A percentile compares a stretch with the other conserved stretches of the same genome.
Conservation (phyloP, 2,329 filamentous ascomycete species). For the Ascochyta rabiei region DNA sequence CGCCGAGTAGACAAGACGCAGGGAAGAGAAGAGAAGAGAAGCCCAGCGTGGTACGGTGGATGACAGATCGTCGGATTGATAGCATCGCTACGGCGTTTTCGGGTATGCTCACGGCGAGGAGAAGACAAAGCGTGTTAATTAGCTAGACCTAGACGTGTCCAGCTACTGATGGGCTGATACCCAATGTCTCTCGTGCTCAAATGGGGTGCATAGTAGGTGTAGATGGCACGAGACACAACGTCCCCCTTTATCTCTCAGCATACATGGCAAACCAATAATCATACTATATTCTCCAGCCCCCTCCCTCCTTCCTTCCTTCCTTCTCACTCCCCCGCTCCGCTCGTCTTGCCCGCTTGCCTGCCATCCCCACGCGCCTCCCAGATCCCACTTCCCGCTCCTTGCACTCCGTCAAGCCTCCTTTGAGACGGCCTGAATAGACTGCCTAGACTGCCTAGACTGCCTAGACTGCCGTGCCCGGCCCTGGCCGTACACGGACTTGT, state of each 20-base stretch:
- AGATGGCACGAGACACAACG: not conserved
- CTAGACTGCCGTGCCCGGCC: too few relatives aligned
- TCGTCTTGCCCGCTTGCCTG: too few relatives aligned
- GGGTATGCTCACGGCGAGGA: not conserved
- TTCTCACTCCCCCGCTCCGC: too few relatives aligned
- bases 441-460: too few relatives aligned
- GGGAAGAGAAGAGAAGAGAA: too few relatives aligned
- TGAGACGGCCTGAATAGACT: too few relatives aligned
- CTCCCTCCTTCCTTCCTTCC: too few relatives aligned
- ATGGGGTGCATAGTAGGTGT: not conserved
- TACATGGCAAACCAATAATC: not conserved
- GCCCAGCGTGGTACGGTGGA: not conserved
- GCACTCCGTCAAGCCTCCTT: too few relatives aligned
- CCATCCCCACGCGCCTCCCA: too few relatives aligned
- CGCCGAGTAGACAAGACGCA: conserved; percentile 27
- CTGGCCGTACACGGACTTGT: too few relatives aligned
- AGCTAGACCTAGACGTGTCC: not conserved
- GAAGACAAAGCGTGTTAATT: not conserved
- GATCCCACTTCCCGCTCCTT: too few relatives aligned
- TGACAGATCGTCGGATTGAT: not conserved
- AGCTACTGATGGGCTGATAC: conserved; percentile 5
- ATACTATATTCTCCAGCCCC: too few relatives aligned
- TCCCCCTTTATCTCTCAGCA: not conserved
- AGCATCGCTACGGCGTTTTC: conserved; percentile 11
- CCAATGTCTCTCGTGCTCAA: conserved; percentile 1